Percentiles rank a stretch among this genome's conserved stretches.
phyloP scores from a whole-genome alignment of 139 green algal species.

The Micractinium sp. region DNA sequence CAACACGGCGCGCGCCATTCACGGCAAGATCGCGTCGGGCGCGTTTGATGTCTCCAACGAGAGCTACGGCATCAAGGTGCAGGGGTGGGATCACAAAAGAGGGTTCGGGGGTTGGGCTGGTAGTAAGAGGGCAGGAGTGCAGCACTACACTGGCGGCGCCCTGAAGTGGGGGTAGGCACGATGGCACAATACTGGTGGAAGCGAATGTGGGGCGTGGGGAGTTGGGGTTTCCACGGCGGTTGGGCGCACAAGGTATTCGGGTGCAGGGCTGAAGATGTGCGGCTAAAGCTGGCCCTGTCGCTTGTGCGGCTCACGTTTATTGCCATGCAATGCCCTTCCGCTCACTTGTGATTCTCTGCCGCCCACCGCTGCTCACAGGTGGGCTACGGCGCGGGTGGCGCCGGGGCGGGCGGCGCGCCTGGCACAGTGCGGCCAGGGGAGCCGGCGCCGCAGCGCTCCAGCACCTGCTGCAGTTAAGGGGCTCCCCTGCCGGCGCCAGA shows the following conservation, averaged over 20 bases:
- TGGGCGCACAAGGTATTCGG: too few species aligned
- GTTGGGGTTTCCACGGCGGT: too few species aligned
- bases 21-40: conserved; percentile 96
- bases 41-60: conserved; percentile 98
- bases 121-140: too few species aligned
- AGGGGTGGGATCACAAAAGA: too few species aligned
- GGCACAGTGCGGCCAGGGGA: conserved; percentile 43
- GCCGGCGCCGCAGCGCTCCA: conserved; percentile 17
- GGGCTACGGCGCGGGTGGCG: conserved; percentile 85
- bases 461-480: conserved; percentile 32
- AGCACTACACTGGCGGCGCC: too few species aligned
- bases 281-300: not conserved
- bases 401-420: not conserved
- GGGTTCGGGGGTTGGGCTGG: not conserved
- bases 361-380: not conserved
- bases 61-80: conserved; percentile 96
- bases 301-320: too few species aligned
- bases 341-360: too few species aligned
- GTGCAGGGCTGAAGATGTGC: too few species aligned
- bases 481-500: not conserved
- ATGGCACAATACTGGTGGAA: too few species aligned
- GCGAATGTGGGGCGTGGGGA: too few species aligned
- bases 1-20: conserved; percentile 96
- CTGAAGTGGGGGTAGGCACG: too few species aligned
- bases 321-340: not conserved